Evolutionary conservation across 2,329 filamentous ascomycete species (phyloP), one percentile per base, ranked within the genome.

Genomic region (Nothophaeocryptopus gaeumannii): DNA sequence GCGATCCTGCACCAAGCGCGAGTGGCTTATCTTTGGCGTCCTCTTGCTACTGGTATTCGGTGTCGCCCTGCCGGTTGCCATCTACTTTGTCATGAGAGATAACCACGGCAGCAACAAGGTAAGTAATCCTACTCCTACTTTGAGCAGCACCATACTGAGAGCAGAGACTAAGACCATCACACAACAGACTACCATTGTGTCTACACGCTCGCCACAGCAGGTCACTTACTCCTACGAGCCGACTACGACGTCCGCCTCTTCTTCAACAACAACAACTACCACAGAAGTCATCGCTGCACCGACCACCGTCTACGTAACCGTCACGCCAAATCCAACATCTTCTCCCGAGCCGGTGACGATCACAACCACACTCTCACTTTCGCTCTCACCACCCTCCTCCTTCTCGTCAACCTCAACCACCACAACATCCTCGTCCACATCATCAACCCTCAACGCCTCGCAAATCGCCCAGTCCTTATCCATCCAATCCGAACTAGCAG

Each of bases 1-100:
- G 16, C 46, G 45, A 20, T 35, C 39, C 13, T 53, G 50, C 40
- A 48, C 48, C 40, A 53, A 53, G 45, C 35, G 50, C 32, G 50
- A 53, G 15, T 53, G 42, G 29, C 36, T 53, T 9, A 48, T 53
- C 26, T 26, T 38, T 20, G 45, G 13, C 30, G 45, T 45, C 45
- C 30, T 48, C 26, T 12, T 47, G 7, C 32, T 42, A 39, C 34
- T 47, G 13, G 9, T 44, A 31, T 45, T 46, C 32, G 45, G 39
- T 20, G 29, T 53, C 12, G 44, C 45, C 8, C 34, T 48, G 13
- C 50, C 45, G 30, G 11, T 45, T 11, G 45, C 20, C 8, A 31
- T 53, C 15, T 20, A 48, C 16, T 33, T 35, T 31, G 31, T 51
- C 9, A 14, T 53, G 4, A 39, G 45, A 32, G 31, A 48, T 13